Conservation (phyloP, 225 moss, liverwort and hornwort genomes). For the Physcomitrium patens region DNA sequence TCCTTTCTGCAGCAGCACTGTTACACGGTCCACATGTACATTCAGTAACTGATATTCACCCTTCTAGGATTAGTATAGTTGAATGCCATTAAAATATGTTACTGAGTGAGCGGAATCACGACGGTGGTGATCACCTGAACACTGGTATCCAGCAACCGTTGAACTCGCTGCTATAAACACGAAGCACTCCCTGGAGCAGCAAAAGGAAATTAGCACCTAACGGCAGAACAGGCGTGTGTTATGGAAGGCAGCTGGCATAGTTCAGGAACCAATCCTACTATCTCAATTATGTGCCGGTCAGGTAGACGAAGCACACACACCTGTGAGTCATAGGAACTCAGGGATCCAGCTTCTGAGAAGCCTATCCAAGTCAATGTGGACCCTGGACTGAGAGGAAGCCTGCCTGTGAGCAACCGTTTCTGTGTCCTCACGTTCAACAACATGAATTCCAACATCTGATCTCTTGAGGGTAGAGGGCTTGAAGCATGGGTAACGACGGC, state of each 20-base stretch:
- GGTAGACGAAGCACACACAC: constrained; percentile 18
- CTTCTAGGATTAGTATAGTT: too few species aligned
- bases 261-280: too few species aligned
- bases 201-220: background rate
- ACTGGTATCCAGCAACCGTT: constrained; percentile 93
- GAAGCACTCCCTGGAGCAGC: constrained; percentile 72
- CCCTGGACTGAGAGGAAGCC: constrained; percentile 74
- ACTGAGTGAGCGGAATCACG: too few species aligned
- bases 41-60: background rate
- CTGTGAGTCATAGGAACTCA: constrained; percentile 83
- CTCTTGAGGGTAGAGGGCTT: constrained; percentile 71
- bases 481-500: constrained; percentile 72
- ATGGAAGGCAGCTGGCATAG: too few species aligned
- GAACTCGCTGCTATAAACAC: constrained; percentile 71
- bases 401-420: constrained; percentile 56
- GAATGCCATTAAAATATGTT: background rate
- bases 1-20: constrained; percentile 71
- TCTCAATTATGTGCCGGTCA: too few species aligned
- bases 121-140: constrained; percentile 51
- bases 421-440: constrained; percentile 62
- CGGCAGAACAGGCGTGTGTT: background rate
- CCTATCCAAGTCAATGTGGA: constrained; percentile 84
- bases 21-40: constrained; percentile 10
- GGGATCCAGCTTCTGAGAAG: constrained; percentile 81
- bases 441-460: constrained; percentile 77